Percentiles rank a stretch among this genome's conserved stretches.
Evolutionary conservation across 2,329 filamentous ascomycete genomes (phyloP).

Genomic region (Microdochium nivale): DNA sequence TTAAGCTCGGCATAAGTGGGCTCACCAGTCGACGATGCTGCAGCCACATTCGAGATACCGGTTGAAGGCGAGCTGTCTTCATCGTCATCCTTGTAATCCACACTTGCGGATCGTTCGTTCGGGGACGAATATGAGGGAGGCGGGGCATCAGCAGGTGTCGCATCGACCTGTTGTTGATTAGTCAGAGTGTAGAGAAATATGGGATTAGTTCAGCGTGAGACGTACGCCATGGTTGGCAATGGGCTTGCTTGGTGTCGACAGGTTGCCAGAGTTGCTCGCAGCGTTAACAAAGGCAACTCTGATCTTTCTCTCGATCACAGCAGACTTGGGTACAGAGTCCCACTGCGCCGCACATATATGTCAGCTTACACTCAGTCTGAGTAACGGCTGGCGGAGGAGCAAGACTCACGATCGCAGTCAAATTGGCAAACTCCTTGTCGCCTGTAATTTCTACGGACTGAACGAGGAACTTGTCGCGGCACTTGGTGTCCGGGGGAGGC

Average conservation of each 20-base stretch:
- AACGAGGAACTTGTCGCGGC: conserved; percentile 95
- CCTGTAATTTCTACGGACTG: conserved; percentile 79
- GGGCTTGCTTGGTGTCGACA: conserved; percentile 31
- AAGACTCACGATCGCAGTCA: conserved; percentile 65
- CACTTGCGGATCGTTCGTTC: conserved; percentile 23
- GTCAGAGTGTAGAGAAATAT: no score
- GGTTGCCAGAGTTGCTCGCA: conserved; percentile 32
- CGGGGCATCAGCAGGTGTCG: conserved; percentile 32
- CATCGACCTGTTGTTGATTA: conserved; percentile 22
- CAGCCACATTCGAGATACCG: conserved; percentile 35
- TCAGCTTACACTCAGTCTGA: conserved; percentile 10
- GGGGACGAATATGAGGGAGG: conserved; percentile 37
- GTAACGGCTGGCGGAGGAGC: conserved; percentile 8
- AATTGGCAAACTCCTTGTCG: conserved; percentile 76
- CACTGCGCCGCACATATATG: conserved; percentile 50
- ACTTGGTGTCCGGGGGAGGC: conserved; percentile 76
- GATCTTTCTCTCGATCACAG: conserved; percentile 91
- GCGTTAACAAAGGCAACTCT: conserved; percentile 71
- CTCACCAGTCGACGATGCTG: conserved; percentile 31
- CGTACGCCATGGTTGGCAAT: conserved; percentile 31
- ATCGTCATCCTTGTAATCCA: conserved; percentile 18
- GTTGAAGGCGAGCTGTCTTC: conserved; percentile 19
- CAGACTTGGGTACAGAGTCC: conserved; percentile 67
- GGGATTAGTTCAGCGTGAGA: no score
- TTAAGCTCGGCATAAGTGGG: conserved; percentile 52